Percentiles rank a stretch among this genome's conserved stretches.
These are phyloP conservation scores for Capsicum pubescens DNA, from an alignment of 257 asterid species.

Conservation along the genomic window DNA sequence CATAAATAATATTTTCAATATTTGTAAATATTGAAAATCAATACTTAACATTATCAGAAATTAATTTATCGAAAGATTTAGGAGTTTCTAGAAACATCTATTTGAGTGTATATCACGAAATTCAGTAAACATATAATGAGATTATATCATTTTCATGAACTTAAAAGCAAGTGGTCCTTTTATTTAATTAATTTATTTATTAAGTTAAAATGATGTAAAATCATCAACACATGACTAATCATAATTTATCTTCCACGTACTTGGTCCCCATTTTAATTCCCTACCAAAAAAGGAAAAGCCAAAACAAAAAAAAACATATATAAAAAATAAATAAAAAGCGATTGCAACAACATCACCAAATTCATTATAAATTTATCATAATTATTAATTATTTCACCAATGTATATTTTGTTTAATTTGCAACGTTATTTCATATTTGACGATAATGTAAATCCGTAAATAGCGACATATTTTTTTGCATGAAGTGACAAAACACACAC, in stretches of 20 bases:
- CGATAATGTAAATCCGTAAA: not conserved
- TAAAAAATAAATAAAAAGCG: not conserved
- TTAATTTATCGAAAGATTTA: too few species aligned
- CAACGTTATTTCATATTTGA: too few species aligned
- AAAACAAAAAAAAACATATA: not conserved
- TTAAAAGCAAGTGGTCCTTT: conserved; percentile 23
- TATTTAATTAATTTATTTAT: not conserved
- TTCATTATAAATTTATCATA: not conserved
- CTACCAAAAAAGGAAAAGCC: not conserved
- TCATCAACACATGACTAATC: conserved; percentile 15
- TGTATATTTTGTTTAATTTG: not conserved
- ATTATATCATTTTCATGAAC: not conserved
- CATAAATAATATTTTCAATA: not conserved
- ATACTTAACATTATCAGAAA: too few species aligned
- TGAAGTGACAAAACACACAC: not conserved
- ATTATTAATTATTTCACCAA: not conserved
- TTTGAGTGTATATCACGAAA: too few species aligned
- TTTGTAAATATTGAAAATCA: not conserved
- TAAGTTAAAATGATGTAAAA: conserved; percentile 6
- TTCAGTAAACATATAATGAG: not conserved
- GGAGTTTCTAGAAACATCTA: too few species aligned
- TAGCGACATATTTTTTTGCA: not conserved
- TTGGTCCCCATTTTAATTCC: not conserved
- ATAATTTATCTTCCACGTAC: conserved; percentile 24
- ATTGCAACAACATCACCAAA: not conserved